Evolutionary conservation across 148 eudicot species (phyloP).

Genomic region (Silene conica): DNA sequence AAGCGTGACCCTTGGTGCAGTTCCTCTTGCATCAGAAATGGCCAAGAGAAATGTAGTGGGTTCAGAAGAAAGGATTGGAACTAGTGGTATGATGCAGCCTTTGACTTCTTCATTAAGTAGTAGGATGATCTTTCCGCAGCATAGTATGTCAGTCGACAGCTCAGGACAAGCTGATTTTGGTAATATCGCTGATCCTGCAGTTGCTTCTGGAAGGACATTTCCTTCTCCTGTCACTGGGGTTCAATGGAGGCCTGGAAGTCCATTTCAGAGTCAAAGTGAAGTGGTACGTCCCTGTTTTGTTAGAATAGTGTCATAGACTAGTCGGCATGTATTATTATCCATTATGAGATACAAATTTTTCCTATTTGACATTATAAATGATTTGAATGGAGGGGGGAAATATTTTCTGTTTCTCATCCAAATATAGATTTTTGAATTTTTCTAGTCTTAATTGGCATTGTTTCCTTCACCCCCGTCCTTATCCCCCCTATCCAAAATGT

Average conservation of each 20-base stretch:
- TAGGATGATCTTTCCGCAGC: slow-evolving; percentile 41
- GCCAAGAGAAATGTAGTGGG: slow-evolving; percentile 69
- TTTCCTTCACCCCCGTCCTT: too few relatives aligned
- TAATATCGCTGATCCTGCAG: slow-evolving; percentile 50
- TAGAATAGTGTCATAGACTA: too few relatives aligned
- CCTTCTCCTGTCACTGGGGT: slow-evolving; percentile 71
- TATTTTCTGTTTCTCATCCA: too few relatives aligned
- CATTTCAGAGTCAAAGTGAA: slow-evolving; percentile 81
- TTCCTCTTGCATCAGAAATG: slow-evolving; percentile 62
- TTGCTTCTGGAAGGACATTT: slow-evolving; percentile 55
- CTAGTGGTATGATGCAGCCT: slow-evolving; percentile 49
- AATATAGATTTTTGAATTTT: too few relatives aligned
- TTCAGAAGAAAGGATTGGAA: slow-evolving; percentile 75
- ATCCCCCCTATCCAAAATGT: too few relatives aligned
- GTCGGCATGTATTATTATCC: too few relatives aligned
- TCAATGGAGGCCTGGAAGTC: slow-evolving; percentile 97
- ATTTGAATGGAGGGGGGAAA: too few relatives aligned
- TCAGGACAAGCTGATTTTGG: slow-evolving; percentile 37
- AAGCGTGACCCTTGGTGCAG: slow-evolving; percentile 44
- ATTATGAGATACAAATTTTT: too few relatives aligned
- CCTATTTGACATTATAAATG: too few relatives aligned
- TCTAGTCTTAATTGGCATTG: too few relatives aligned
- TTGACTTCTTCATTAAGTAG: slow-evolving; percentile 39
- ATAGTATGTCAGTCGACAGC: slow-evolving; percentile 41
- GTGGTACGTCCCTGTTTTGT: slow-evolving; percentile 44